A percentile compares a stretch with the other conserved stretches of the same genome.
Conservation (phyloP, 306 rosid species). For the Clitoria ternatea region DNA sequence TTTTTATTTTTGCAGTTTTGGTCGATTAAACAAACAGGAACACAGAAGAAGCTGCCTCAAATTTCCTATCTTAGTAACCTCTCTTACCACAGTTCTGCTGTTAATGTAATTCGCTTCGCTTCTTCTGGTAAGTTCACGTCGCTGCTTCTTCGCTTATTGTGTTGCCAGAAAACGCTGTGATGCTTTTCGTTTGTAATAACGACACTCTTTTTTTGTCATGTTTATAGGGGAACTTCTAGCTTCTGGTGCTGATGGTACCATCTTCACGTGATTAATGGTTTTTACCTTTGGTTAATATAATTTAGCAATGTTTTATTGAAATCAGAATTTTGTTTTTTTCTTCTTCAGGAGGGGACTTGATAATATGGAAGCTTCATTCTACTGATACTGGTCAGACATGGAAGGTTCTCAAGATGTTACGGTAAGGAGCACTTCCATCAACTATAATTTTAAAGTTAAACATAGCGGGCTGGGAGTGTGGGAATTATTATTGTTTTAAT, state of each 20-base stretch:
- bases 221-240: constrained; percentile 82
- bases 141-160: not conserved
- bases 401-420: constrained; percentile 77
- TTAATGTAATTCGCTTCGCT: constrained; percentile 78
- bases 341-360: constrained; percentile 67
- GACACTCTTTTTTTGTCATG: not conserved
- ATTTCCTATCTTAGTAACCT: constrained; percentile 68
- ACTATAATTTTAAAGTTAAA: not conserved
- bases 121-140: constrained; percentile 52
- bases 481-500: too few species aligned
- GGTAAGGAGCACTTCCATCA: constrained; percentile 41
- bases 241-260: constrained; percentile 84
- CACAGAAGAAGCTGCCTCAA: constrained; percentile 56
- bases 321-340: not conserved
- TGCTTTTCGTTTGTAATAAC: constrained; percentile 9
- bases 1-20: constrained; percentile 53
- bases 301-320: not conserved
- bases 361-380: constrained; percentile 71
- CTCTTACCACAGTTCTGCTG: constrained; percentile 73
- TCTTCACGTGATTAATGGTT: not conserved
- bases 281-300: constrained; percentile 3
- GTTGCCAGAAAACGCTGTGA: not conserved
- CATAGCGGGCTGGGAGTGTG: too few species aligned
- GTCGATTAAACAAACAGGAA: constrained; percentile 49
- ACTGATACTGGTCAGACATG: constrained; percentile 63